Percentiles rank a stretch among this genome's conserved stretches.
These are phyloP conservation scores for Skeletonema menzelii DNA, from an alignment of 108 stramenopile species.

Conservation along the genomic window DNA sequence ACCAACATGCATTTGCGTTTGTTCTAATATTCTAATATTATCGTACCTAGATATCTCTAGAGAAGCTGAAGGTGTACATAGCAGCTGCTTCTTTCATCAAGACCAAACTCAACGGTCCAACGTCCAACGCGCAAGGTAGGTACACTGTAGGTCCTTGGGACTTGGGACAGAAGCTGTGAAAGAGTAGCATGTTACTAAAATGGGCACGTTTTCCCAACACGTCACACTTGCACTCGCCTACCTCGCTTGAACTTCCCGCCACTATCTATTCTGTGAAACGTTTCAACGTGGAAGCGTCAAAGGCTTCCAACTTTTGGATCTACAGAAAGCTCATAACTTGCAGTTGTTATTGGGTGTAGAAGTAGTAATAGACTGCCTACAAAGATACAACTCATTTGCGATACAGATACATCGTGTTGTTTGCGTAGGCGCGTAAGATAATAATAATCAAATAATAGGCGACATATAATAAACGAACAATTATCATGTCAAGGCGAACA, in stretches of 20 bases:
- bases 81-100: no score
- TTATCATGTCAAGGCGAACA: slow-evolving; percentile 22
- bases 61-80: no score
- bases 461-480: not conserved
- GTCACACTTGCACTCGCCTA: not conserved
- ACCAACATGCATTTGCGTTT: no score
- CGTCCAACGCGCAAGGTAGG: no score
- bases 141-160: not conserved
- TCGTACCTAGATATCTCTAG: no score
- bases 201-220: not conserved
- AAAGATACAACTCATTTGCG: not conserved
- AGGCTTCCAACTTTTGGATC: not conserved
- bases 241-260: not conserved
- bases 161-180: not conserved
- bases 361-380: not conserved
- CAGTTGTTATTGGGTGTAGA: not conserved
- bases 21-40: no score
- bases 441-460: not conserved
- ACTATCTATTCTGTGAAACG: not conserved
- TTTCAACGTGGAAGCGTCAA: not conserved
- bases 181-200: not conserved
- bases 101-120: no score
- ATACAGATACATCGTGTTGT: not conserved
- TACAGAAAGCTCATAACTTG: slow-evolving; percentile 2
- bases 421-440: not conserved